These are phyloP conservation scores for Ajuga chamaepitys DNA, from an alignment of 257 asterid genomes.

Conservation along the genomic window DNA sequence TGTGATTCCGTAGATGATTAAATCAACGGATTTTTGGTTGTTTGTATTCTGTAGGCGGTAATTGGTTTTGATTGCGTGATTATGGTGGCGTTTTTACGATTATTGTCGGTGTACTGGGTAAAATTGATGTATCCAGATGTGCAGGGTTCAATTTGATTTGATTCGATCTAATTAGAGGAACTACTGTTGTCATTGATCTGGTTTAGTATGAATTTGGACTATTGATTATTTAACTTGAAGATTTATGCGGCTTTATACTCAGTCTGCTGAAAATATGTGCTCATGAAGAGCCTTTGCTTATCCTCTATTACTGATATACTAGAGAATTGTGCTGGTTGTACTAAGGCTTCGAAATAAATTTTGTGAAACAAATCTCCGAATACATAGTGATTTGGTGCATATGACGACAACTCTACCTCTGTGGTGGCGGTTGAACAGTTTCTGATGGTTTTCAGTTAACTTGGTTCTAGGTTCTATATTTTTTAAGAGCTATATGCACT, in stretches of 20 bases:
- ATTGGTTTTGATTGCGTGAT: constrained; percentile 11
- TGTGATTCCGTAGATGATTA: neutral
- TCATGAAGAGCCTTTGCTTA: constrained; percentile 2
- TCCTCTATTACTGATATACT: neutral
- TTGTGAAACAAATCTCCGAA: neutral
- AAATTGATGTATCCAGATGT: constrained; percentile 12
- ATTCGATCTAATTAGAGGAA: neutral
- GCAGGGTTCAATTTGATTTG: neutral
- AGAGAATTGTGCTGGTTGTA: neutral
- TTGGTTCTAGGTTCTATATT: neutral
- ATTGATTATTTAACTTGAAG: neutral
- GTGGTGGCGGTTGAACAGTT: neutral
- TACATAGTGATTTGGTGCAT: neutral
- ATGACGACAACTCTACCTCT: neutral
- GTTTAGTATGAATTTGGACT: constrained; percentile 6
- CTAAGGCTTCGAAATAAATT: neutral
- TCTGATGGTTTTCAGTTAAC: neutral
- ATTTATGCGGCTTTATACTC: neutral
- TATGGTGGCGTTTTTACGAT: neutral
- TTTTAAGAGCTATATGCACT: neutral
- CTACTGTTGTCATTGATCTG: constrained; percentile 11
- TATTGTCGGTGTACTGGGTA: neutral
- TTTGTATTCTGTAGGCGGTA: neutral
- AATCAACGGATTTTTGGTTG: constrained; percentile 9
- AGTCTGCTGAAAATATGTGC: constrained; percentile 3